Base-by-base conservation (phyloP, 768 basidiomycete species). In the Russula foetens region DNA sequence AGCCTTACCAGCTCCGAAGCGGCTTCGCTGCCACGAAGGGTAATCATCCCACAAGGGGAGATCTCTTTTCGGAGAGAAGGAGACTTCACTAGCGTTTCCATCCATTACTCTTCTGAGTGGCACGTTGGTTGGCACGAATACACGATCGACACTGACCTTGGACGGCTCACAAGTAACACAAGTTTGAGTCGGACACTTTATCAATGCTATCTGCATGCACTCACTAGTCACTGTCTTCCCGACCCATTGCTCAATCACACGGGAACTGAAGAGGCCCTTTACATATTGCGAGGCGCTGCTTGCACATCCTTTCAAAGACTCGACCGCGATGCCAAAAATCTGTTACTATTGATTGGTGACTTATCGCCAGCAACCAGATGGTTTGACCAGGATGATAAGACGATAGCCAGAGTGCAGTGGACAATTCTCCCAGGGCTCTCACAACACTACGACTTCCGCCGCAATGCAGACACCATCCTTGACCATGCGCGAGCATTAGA, bases 161-260 rank as follows among this genome's bases (percentile, higher is more conserved):
- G 73, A 0, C 66, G 67, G 41, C 65, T 76, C 35, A 53, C 58
- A 4, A 68, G 72, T 4, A 70, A 69, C 9, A 66, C 41, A 7
- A 71, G 64, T 35, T 53, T 75, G 39, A 63, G 64, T 0, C 71
- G 68, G 56, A 67, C 66, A 39, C 68, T 80, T 7, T 78, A 71
- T 56, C 71, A 71, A 45, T 69, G 74, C 3, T 77, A 77, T 54
- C 69, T 82, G n/a, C 81, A 82, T 45, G 76, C 77, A 19, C 53
- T 79, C 1, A 80, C 74, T 4, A 75, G 75, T 15, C 72, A 75
- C 46, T 73, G 72, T 45, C 66, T 76, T 7, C 69, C 71, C 6
- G 80, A 82, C 67, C 76, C 77, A 2, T 69, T 82, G 21, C 77
- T 75, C 0, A 65, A 65, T n/a, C 74, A 74, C 17, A 76, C 75